Conservation (phyloP, 1,139 yeast species). For the Kodamaea ohmeri region DNA sequence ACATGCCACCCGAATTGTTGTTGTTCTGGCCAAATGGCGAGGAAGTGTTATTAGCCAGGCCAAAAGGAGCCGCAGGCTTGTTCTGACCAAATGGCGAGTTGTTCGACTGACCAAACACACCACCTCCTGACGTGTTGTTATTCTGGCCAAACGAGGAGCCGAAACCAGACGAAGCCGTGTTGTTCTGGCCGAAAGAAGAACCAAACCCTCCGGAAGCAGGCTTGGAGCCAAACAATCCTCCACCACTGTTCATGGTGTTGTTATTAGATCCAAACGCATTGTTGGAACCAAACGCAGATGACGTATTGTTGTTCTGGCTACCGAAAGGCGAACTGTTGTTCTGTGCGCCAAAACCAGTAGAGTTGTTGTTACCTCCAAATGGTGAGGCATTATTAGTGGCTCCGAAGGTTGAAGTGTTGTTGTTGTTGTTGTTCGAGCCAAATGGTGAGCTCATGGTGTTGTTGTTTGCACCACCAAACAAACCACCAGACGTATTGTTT, state of each 20-base stretch:
- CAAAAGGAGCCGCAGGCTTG: slow-evolving; percentile 20
- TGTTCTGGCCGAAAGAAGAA: slow-evolving; percentile 13
- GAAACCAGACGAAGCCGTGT: slow-evolving; percentile 11
- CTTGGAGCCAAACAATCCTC: slow-evolving; percentile 18
- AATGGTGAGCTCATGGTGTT: slow-evolving; percentile 20
- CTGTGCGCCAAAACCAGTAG: slow-evolving; percentile 9
- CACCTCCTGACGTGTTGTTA: slow-evolving; percentile 12
- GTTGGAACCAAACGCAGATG: slow-evolving; percentile 14
- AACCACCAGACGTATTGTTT: slow-evolving; percentile 13
- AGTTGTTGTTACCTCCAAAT: slow-evolving; percentile 33
- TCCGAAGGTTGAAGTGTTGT: slow-evolving; percentile 17
- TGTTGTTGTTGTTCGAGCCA: slow-evolving; percentile 14
- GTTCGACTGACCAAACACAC: slow-evolving; percentile 13
- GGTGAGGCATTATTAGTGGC: slow-evolving; percentile 19
- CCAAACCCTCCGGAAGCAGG: slow-evolving; percentile 24
- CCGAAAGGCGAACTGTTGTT: slow-evolving; percentile 22
- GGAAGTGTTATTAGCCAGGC: slow-evolving; percentile 11
- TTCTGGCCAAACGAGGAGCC: slow-evolving; percentile 25
- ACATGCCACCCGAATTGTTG: slow-evolving; percentile 15
- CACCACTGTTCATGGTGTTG: slow-evolving; percentile 13
- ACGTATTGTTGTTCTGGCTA: slow-evolving; percentile 18
- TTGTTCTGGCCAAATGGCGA: slow-evolving; percentile 25
- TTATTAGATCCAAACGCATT: slow-evolving; percentile 20
- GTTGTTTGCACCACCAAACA: slow-evolving; percentile 22
- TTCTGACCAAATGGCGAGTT: slow-evolving; percentile 19